Evolutionary conservation across 805 yeast species (phyloP).

Genomic region (Alloascoidea hylecoeti): DNA sequence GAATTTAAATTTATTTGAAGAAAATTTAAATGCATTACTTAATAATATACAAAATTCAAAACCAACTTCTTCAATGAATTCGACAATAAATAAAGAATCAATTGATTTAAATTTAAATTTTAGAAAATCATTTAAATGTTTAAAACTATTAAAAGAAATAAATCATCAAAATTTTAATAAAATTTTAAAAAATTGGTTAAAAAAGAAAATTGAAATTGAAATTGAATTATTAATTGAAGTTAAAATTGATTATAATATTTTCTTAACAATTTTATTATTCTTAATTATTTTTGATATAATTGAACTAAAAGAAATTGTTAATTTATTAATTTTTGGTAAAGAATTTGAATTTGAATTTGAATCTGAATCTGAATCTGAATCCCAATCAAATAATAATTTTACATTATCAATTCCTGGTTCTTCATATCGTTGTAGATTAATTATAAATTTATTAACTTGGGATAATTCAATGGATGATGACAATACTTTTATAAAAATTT

Average conservation of each 20-base stretch:
- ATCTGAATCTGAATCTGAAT: constrained; percentile 11
- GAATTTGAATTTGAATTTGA: constrained; percentile 10
- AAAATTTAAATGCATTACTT: not conserved
- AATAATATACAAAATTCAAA: not conserved
- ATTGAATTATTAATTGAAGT: constrained; percentile 16
- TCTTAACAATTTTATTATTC: constrained; percentile 21
- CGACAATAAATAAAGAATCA: constrained; percentile 2
- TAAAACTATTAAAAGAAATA: constrained; percentile 10
- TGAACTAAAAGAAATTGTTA: constrained; percentile 18
- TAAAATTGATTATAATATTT: constrained; percentile 19
- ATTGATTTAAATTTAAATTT: no score
- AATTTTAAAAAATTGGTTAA: constrained; percentile 11
- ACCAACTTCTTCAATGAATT: not conserved
- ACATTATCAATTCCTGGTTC: constrained; percentile 11
- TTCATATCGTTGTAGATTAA: constrained; percentile 9
- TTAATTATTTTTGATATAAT: constrained; percentile 23
- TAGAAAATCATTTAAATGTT: constrained; percentile 3
- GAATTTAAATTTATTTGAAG: no score
- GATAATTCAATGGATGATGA: constrained; percentile 7
- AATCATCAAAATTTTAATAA: constrained; percentile 10
- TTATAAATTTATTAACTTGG: constrained; percentile 9
- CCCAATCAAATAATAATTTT: constrained; percentile 9
- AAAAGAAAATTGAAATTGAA: constrained; percentile 18
- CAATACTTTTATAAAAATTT: not conserved
- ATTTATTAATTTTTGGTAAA: constrained; percentile 14